Evolutionary conservation across 805 yeast genomes (phyloP), one percentile per base, ranked within the genome.

Genomic region (Spathaspora sp.): DNA sequence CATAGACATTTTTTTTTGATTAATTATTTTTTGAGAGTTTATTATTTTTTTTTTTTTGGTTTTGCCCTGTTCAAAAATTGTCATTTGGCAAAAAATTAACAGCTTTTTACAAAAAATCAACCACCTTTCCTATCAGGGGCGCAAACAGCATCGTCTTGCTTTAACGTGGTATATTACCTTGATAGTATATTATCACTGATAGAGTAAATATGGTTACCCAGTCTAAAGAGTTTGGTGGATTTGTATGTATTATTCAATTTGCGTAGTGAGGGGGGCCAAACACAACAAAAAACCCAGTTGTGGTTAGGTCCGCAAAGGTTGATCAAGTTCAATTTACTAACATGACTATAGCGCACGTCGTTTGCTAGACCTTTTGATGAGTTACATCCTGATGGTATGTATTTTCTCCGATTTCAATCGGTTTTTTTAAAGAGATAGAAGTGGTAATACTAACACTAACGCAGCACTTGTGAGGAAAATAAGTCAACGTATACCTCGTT

Each of bases 321-420:
- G 7, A 8, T 14, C 38, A 32, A 32, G 38, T 14, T 32, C 38
- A 32, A 32, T 32, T 32, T 32, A 32, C 38, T 32, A 32, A 32
- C 38, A 32, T 5, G 12, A 32, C n/a, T 8, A 8, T 14, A 32
- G 38, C 12, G n/a, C n/a, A 5, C n/a, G 5, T 32, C 38, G 5
- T 32, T 32, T 14, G n/a, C n/a, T n/a, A 32, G 12, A 32, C 38
- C 38, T 32, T 11, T 32, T 11, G 38, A 32, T 32, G 38, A 32
- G 12, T n/a, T 32, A 32, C 61, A 52, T 49, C 61, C 61, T 8
- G 50, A 51, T 44, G 53, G 62, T 59, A 59, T 49, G 62, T 59
- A 46, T 40, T 11, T 10, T 28, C 16, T 42, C 3, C 12, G 19
- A n/a, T 10, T 20, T 17, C n/a, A n/a, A n/a, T n/a, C n/a, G n/a